These are phyloP conservation scores for Penicillium thymicola DNA, from an alignment of 2,329 filamentous ascomycete species.

Conservation along the genomic window DNA sequence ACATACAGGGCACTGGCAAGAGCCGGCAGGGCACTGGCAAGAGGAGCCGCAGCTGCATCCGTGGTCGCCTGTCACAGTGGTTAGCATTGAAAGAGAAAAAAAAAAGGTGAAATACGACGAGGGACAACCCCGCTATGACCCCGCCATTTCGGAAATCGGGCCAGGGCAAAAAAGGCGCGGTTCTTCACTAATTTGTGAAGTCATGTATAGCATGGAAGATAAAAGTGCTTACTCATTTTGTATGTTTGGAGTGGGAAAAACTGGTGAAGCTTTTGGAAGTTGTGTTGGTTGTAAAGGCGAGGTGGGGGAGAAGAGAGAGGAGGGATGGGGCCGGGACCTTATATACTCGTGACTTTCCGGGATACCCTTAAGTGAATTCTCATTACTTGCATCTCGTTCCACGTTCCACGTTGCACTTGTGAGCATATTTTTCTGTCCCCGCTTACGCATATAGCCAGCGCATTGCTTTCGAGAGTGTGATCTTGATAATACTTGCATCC, in stretches of 20 bases:
- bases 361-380: background rate
- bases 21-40: conserved; percentile 42
- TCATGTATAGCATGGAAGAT: background rate
- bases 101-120: background rate
- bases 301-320: conserved; percentile 1
- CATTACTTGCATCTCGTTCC: background rate
- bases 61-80: conserved; percentile 31
- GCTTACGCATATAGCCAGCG: conserved; percentile 22
- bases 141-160: conserved; percentile 15
- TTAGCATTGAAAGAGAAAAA: conserved; percentile 7
- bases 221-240: conserved; percentile 27
- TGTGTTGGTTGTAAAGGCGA: conserved; percentile 4
- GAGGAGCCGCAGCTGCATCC: conserved; percentile 41
- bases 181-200: background rate
- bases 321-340: conserved; percentile 15
- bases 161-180: background rate
- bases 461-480: background rate
- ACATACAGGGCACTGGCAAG: conserved; percentile 42
- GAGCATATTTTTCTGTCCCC: conserved; percentile 29
- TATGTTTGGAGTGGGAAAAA: conserved; percentile 8
- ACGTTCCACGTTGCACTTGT: conserved; percentile 1
- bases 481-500: background rate
- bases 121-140: conserved; percentile 20
- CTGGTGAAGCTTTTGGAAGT: conserved; percentile 1
- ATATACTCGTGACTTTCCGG: conserved; percentile 27